phyloP scores from a whole-genome alignment of 176 grass and related monocot species.

The Avena sativa region DNA sequence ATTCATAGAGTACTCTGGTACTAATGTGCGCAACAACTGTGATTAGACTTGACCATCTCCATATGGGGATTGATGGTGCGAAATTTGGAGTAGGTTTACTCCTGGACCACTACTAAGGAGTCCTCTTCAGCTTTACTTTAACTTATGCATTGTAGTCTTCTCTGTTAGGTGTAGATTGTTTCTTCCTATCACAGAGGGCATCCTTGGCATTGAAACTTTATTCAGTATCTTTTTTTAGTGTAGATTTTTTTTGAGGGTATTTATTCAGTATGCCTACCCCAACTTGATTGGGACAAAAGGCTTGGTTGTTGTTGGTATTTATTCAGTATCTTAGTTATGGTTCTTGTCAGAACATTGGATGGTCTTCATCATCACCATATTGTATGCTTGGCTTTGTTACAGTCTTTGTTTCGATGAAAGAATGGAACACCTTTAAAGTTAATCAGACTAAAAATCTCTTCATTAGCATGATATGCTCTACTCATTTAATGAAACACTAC shows the following conservation, averaged over 20 bases:
- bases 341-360: constrained; percentile 26
- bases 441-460: neutral
- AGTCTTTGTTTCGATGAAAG: neutral
- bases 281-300: too few relatives aligned
- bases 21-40: neutral
- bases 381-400: neutral
- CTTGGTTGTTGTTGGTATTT: neutral
- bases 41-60: constrained; percentile 6
- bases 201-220: neutral
- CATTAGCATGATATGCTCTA: neutral
- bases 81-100: constrained; percentile 38
- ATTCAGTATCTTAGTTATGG: constrained; percentile 22
- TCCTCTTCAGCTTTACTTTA: constrained; percentile 54
- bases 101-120: constrained; percentile 27
- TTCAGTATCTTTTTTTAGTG: neutral
- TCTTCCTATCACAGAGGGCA: neutral
- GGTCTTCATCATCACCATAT: neutral
- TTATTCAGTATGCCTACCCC: too few relatives aligned
- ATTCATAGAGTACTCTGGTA: constrained; percentile 18
- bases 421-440: neutral
- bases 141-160: constrained; percentile 16
- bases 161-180: neutral
- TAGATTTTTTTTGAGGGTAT: too few relatives aligned
- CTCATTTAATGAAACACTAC: neutral
- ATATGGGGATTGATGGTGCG: neutral